Evolutionary conservation across 345 rosid genomes (phyloP).

Genomic region (Acer campestre): DNA sequence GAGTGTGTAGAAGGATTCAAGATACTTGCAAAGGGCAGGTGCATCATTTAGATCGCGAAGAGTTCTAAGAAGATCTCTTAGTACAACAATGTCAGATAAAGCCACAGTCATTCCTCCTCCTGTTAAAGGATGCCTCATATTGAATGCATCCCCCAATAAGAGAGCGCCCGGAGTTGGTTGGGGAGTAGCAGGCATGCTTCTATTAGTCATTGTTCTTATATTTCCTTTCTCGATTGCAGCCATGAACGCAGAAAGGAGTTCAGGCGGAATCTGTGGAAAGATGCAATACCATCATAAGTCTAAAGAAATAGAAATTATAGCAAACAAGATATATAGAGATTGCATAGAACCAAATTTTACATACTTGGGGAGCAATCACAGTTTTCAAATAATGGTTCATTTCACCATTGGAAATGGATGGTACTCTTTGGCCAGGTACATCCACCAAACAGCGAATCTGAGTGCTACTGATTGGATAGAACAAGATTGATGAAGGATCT

Average conservation of each 20-base stretch:
- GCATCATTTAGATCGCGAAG: not conserved
- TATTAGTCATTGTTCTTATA: constrained; percentile 11
- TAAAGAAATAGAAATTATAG: not conserved
- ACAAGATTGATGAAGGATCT: constrained; percentile 1
- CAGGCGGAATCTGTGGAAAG: constrained; percentile 7
- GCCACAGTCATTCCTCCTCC: constrained; percentile 18
- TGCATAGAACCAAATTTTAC: not conserved
- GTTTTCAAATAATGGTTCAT: constrained; percentile 8
- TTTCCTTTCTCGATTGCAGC: constrained; percentile 1
- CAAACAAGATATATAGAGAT: not conserved
- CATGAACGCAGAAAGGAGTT: not conserved
- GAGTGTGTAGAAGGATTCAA: not conserved
- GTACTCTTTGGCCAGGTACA: not conserved
- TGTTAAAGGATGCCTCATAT: constrained; percentile 15
- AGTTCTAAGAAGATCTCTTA: constrained; percentile 10
- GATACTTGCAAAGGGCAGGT: constrained; percentile 12
- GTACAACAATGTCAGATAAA: constrained; percentile 10
- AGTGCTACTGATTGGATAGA: constrained; percentile 6
- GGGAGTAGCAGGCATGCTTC: constrained; percentile 8
- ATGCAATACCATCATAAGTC: not conserved
- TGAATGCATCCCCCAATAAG: constrained; percentile 5
- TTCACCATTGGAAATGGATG: constrained; percentile 16
- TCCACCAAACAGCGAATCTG: not conserved
- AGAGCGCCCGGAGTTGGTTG: not conserved
- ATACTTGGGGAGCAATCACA: constrained; percentile 8